Percentiles rank a stretch among this genome's conserved stretches.
phyloP scores from a whole-genome alignment of 306 rosid genomes.

The Crataegus laevigata region DNA sequence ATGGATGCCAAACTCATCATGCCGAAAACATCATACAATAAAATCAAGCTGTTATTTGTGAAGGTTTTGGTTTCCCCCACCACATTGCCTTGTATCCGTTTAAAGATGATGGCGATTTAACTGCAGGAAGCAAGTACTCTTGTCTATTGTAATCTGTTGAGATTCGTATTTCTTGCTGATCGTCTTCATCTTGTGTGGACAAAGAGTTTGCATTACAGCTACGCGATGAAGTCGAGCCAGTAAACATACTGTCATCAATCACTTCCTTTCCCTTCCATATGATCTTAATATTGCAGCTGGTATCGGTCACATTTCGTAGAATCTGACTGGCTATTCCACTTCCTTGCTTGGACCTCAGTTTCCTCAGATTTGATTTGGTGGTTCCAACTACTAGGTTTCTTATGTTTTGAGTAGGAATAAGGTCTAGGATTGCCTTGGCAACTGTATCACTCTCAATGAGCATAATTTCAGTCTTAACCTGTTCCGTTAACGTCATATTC shows the following conservation, averaged over 20 bases:
- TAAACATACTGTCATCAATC: slow-evolving; percentile 11
- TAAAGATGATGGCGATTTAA: neutral
- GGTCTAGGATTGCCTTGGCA: slow-evolving; percentile 54
- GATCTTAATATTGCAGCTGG: slow-evolving; percentile 42
- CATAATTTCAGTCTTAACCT: slow-evolving; percentile 69
- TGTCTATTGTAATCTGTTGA: neutral
- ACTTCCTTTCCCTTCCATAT: slow-evolving; percentile 63
- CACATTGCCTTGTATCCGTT: neutral
- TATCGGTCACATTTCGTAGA: slow-evolving; percentile 42
- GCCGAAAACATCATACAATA: neutral
- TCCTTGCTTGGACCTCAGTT: slow-evolving; percentile 42
- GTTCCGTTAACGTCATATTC: neutral
- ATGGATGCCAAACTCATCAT: neutral
- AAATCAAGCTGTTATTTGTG: neutral
- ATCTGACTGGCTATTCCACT: slow-evolving; percentile 53
- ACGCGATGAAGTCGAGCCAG: slow-evolving; percentile 9
- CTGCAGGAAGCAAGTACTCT: neutral
- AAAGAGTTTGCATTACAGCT: slow-evolving; percentile 17
- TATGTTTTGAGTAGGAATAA: slow-evolving; percentile 50
- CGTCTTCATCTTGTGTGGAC: slow-evolving; percentile 20
- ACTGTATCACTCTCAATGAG: slow-evolving; percentile 57
- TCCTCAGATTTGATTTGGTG: slow-evolving; percentile 50
- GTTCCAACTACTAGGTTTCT: slow-evolving; percentile 56
- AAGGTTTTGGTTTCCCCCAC: neutral
- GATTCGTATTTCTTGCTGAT: neutral